Evolutionary conservation across 441 rosid species (phyloP), one percentile per base, ranked within the genome.

Genomic region (Pelargonium myrrhifolium): DNA sequence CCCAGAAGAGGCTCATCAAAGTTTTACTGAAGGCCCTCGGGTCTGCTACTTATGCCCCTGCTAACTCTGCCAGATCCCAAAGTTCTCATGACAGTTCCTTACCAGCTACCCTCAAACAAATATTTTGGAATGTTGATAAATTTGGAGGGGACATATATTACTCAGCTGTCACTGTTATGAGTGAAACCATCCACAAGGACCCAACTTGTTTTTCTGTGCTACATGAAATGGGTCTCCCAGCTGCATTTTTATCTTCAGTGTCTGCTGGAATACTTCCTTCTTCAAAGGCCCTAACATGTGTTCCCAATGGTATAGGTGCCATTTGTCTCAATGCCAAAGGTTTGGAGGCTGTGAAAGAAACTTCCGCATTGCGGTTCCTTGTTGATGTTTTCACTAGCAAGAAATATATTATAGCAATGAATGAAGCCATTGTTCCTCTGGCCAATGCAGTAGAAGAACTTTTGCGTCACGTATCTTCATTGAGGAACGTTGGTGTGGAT

Each of bases 381-480:
- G 88, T 92, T 11, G 87, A 92, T 67, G 74, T 92, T 72, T 89
- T 90, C 73, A 89, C 99, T 65, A 83, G 87, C 80, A 95, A 87
- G 87, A 92, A 89, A 76, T 90, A 90, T 81, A 93, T 92, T 68
- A 70, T 84, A 66, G 89, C 95, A 3, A 89, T 95, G 96, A 92
- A 92, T 85, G 97, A 92, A 70, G 97, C 98, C 47, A 85, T 95
- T 72, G 95, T 90, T 81, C 97, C 98, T 66, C 81, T 95, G 81
- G 89, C 98, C 55, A 92, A 86, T 83, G 99, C 98, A 0, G 96
- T 95, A 75, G 98, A 95, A 77, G 99, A 95, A 83, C 99, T 95
- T 79, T 74, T 89, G 79, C 96, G 99, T 28, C 99, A 95, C 80
- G 98, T 89, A 8, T 76, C 96, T 71, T 88, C 97, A 40, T 68